These are phyloP conservation scores for Stagonosporopsis cucurbitacearum DNA, from an alignment of 2,329 filamentous ascomycete species.

Conservation along the genomic window DNA sequence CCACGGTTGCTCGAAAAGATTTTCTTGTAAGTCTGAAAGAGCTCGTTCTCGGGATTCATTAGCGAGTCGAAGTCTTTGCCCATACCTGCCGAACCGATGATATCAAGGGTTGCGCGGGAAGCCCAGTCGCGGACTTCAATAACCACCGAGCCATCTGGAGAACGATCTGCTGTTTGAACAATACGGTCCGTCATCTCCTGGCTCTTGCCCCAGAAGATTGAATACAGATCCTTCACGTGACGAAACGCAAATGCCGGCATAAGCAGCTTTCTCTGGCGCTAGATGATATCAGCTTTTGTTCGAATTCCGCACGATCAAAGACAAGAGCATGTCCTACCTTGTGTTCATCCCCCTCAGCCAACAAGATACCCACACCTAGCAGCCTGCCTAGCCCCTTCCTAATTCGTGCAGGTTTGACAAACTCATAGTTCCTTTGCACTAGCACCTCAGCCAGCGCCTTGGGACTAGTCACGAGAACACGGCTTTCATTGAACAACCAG, in stretches of 20 bases:
- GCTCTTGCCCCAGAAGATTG: conserved; percentile 58
- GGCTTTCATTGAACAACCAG: conserved; percentile 55
- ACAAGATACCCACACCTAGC: conserved; percentile 73
- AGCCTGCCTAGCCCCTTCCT: conserved; percentile 65
- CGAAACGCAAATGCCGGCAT: conserved; percentile 59
- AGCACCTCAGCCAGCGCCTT: conserved; percentile 59
- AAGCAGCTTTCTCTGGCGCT: conserved; percentile 56
- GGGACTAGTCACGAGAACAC: conserved; percentile 55
- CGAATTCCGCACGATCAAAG: not conserved
- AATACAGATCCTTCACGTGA: conserved; percentile 59
- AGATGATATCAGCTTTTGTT: conserved; percentile 7
- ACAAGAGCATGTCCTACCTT: conserved; percentile 56
- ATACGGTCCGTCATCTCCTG: conserved; percentile 52
- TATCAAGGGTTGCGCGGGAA: conserved; percentile 62
- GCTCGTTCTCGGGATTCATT: conserved; percentile 57
- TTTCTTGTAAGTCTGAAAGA: conserved; percentile 59
- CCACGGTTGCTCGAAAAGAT: conserved; percentile 58
- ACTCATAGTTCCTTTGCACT: conserved; percentile 59
- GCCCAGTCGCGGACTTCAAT: conserved; percentile 56
- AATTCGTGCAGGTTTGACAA: conserved; percentile 56
- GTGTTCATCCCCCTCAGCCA: conserved; percentile 92
- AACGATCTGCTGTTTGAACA: conserved; percentile 31
- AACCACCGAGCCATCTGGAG: conserved; percentile 38
- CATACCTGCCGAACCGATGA: conserved; percentile 64
- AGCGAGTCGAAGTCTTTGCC: conserved; percentile 63